Base-by-base conservation (phyloP, 2,329 filamentous ascomycete species). In the Saccharata proteae region DNA sequence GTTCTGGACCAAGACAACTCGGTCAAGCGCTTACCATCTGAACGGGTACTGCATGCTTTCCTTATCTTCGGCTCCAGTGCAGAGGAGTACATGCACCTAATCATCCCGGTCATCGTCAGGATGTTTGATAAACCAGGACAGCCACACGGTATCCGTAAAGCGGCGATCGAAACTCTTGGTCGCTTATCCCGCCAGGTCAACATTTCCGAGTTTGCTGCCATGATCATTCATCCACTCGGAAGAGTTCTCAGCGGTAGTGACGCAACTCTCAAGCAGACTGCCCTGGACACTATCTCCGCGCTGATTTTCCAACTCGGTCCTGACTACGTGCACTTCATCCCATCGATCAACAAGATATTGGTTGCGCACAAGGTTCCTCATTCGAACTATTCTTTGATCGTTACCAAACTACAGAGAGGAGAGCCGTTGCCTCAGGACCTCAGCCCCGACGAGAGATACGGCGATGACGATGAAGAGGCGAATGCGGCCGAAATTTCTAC, bases 51-150 rank as follows among this genome's bases (percentile, higher is more conserved):
- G 15, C 90, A 96, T 51, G 86, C 88, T 0, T 93, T 99, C 55
- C 62, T 98, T 16, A 82, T 98, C 1, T 98, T 98, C 51, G 92
- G 92, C 1, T 79, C 86, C 0, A 96, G 86, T 48, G 82, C 81
- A 8, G 90, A 98, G 52, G 90, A 98, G 53, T 98, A 98, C 54
- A 98, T 98, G 90, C 90, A 98, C 52, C 67, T 98, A 31, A 96
- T 99, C 43, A 83, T 98, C 30, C 90, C 90, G 0, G 84, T 93
- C 20, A 85, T 98, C 47, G 86, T 98, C 6, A 77, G 80, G 26
- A 80, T 93, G 29, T 96, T 98, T 48, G 88, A 98, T 52, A 92
- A 84, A 48, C 73, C 80, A 18, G 77, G 80, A 8, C 82, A 92
- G 40, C 84, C 85, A 6, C 64, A 72, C 1, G 78, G 78, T 37